Evolutionary conservation across 805 yeast species (phyloP).

Genomic region (Dipodascus albidus): DNA sequence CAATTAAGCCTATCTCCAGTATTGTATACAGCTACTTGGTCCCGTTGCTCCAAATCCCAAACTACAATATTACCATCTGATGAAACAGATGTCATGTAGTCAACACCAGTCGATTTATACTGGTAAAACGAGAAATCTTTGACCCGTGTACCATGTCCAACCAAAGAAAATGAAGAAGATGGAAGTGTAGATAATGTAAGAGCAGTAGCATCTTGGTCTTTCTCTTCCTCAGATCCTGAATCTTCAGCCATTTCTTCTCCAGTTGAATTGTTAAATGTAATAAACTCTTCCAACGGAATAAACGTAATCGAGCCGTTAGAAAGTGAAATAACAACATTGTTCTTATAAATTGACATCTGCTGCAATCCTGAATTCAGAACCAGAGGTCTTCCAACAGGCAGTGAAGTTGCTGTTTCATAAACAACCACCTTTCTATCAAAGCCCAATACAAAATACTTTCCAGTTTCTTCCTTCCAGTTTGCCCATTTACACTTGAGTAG

Average conservation of each 20-base stretch:
- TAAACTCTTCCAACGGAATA: constrained; percentile 26
- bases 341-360: constrained; percentile 44
- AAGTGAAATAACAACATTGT: constrained; percentile 55
- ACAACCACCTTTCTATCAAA: constrained; percentile 52
- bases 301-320: constrained; percentile 62
- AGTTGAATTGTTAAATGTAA: too few relatives aligned
- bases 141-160: constrained; percentile 78
- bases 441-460: constrained; percentile 70
- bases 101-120: constrained; percentile 27
- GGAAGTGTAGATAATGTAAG: background rate
- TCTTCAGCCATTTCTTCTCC: constrained; percentile 18
- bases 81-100: constrained; percentile 66
- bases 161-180: constrained; percentile 36
- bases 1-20: constrained; percentile 89
- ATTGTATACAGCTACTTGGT: constrained; percentile 82
- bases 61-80: constrained; percentile 91
- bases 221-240: constrained; percentile 16
- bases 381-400: constrained; percentile 35
- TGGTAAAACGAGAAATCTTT: constrained; percentile 52
- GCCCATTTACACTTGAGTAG: constrained; percentile 39
- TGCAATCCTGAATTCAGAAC: constrained; percentile 43
- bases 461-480: constrained; percentile 26
- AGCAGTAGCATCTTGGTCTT: constrained; percentile 4
- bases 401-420: constrained; percentile 53
- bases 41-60: constrained; percentile 62